phyloP scores from a whole-genome alignment of 2,329 filamentous ascomycete species.

The Microsporum ferrugineum region DNA sequence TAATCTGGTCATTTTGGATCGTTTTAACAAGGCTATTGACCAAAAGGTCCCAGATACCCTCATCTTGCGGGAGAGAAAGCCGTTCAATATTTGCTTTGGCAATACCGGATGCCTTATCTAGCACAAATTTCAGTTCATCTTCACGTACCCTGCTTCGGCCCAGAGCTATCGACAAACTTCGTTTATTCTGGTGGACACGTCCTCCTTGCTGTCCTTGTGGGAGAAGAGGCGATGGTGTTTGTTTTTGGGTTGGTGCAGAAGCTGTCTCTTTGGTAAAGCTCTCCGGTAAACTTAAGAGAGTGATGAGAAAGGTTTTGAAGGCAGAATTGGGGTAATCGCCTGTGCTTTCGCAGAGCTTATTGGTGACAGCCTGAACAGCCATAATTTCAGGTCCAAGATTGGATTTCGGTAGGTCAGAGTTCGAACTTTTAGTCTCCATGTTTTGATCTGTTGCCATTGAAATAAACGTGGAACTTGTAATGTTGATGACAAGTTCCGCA shows the following conservation, averaged over 20 bases:
- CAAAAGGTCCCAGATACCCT: slow-evolving; percentile 66
- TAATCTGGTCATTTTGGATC: slow-evolving; percentile 28
- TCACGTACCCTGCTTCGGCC: slow-evolving; percentile 33
- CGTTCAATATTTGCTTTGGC: slow-evolving; percentile 64
- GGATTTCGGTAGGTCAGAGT: slow-evolving; percentile 39
- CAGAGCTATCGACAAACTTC: slow-evolving; percentile 32
- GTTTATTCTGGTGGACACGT: slow-evolving; percentile 27
- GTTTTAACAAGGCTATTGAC: slow-evolving; percentile 43
- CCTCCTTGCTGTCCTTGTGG: slow-evolving; percentile 20
- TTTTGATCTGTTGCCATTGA: slow-evolving; percentile 18
- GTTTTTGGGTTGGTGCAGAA: slow-evolving; percentile 33
- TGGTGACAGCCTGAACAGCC: slow-evolving; percentile 78
- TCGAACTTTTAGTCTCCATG: slow-evolving; percentile 19
- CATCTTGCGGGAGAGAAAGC: slow-evolving; percentile 54
- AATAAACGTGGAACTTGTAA: slow-evolving; percentile 21
- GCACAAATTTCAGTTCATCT: slow-evolving; percentile 42
- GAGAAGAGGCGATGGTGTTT: slow-evolving; percentile 23
- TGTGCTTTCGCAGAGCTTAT: slow-evolving; percentile 81
- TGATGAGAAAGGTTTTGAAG: slow-evolving; percentile 64
- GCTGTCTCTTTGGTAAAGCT: slow-evolving; percentile 35
- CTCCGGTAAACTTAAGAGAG: slow-evolving; percentile 60
- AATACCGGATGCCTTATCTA: slow-evolving; percentile 63
- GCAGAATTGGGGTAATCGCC: slow-evolving; percentile 75
- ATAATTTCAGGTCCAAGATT: slow-evolving; percentile 72
- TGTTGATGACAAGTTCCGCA: slow-evolving; percentile 70